Base-by-base conservation (phyloP, 1,139 yeast species). In the Meyerozyma smithsonii region DNA sequence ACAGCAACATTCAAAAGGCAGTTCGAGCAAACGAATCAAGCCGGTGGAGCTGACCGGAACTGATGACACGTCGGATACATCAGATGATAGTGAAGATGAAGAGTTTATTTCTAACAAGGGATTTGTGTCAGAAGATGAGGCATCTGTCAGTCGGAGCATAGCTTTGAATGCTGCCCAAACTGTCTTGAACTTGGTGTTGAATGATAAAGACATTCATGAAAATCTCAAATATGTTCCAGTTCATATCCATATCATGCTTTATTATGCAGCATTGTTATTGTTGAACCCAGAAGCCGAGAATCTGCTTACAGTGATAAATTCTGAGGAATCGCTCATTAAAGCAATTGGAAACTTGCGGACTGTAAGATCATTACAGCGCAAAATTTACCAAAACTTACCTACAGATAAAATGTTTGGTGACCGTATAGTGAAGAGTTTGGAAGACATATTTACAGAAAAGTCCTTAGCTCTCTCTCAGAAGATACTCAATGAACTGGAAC, bases 211-310 rank as follows among this genome's bases (percentile, higher is more conserved):
- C 52, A 78, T 82, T 30, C 55, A 73, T 32, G 67, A 69, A 17
- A 79, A 80, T 37, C 62, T 82, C 45, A 74, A 71, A 50, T 82
- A 79, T 50, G 83, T 81, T 12, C 89, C 89, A 0, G 77, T 81
- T 11, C 88, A 82, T 54, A 78, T 82, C 30, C 86, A 81, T 51
- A 72, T 82, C 38, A 81, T 82, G 87, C 60, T 81, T 15, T 81
- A 81, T 51, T 81, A 81, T 51, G 84, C 88, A 0, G 82, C 84
- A 0, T 58, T 81, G 40, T 55, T 81, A 26, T 58, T 81, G 8
- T 60, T 81, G 23, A 74, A 74, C 46, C 78, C 81, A 3, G 77
- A 77, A 0, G 35, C 54, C 11, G 57, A 56, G 32, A 57, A 48
- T 38, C 48, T 49, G 43, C 53, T 42, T 39, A 40, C 50, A 5